phyloP scores from a whole-genome alignment of 345 rosid species.

The Eucalyptus curtisii region DNA sequence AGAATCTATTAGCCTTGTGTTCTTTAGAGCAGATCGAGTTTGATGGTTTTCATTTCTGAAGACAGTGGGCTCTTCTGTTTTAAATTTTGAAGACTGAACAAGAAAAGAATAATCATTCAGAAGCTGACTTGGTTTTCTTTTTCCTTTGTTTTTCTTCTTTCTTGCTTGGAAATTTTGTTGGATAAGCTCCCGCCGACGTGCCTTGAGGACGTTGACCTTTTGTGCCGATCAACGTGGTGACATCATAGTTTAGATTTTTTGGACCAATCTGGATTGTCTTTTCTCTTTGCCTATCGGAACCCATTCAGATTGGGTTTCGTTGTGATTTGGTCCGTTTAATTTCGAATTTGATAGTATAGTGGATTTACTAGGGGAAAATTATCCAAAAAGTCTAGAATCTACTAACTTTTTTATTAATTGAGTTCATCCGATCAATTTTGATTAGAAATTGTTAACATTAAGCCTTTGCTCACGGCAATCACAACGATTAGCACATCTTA shows the following conservation, averaged over 20 bases:
- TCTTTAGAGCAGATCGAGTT: neutral
- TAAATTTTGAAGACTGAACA: too few relatives aligned
- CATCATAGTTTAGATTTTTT: neutral
- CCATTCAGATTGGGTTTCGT: neutral
- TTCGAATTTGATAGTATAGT: too few relatives aligned
- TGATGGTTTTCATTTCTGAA: neutral
- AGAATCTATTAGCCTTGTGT: neutral
- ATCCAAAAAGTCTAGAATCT: too few relatives aligned
- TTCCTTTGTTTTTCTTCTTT: too few relatives aligned
- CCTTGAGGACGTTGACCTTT: neutral
- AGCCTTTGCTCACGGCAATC: too few relatives aligned
- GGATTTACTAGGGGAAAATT: neutral
- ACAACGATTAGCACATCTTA: neutral
- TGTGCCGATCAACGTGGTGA: neutral
- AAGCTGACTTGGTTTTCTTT: neutral
- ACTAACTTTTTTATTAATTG: too few relatives aligned
- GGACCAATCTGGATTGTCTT: neutral
- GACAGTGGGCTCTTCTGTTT: neutral
- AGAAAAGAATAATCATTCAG: neutral
- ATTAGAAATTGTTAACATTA: too few relatives aligned
- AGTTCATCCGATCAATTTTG: fast-evolving
- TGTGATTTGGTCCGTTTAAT: too few relatives aligned
- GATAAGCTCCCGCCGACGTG: neutral
- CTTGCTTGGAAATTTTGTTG: neutral
- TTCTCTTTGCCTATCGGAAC: neutral